phyloP scores from a whole-genome alignment of 2,329 filamentous ascomycete genomes.

The Phialophora tarda region DNA sequence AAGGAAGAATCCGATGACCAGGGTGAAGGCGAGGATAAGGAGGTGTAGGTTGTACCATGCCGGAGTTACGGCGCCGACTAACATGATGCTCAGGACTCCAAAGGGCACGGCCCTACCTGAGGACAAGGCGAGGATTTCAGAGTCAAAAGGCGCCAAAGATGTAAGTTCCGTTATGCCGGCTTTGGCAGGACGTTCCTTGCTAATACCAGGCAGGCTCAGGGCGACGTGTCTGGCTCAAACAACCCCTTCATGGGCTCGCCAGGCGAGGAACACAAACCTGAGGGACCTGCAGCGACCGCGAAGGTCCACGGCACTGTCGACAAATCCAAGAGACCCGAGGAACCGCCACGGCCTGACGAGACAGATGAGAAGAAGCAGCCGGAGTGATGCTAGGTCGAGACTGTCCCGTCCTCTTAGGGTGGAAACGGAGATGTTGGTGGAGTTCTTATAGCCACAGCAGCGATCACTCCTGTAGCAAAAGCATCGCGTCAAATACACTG shows the following conservation, averaged over 20 bases:
- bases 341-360: conserved; percentile 9
- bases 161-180: conserved; percentile 17
- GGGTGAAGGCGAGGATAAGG: conserved; percentile 45
- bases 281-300: conserved; percentile 61
- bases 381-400: background rate
- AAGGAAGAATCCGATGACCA: conserved; percentile 47
- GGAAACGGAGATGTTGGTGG: conserved; percentile 1
- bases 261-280: conserved; percentile 62
- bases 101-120: conserved; percentile 29
- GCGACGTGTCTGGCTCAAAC: conserved; percentile 46
- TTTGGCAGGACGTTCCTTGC: background rate
- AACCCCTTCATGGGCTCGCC: conserved; percentile 52
- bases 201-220: conserved; percentile 28
- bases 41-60: conserved; percentile 36
- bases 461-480: conserved; percentile 14
- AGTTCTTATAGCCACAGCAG: background rate
- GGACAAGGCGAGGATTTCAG: conserved; percentile 35
- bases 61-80: conserved; percentile 32
- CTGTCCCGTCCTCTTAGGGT: background rate
- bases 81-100: conserved; percentile 27
- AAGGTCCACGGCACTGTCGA: conserved; percentile 60
- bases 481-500: background rate
- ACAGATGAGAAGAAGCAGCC: background rate
- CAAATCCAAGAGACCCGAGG: conserved; percentile 4
- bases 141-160: conserved; percentile 49